phyloP scores from a whole-genome alignment of 2,329 filamentous ascomycete genomes.

The Diaporthe citri region DNA sequence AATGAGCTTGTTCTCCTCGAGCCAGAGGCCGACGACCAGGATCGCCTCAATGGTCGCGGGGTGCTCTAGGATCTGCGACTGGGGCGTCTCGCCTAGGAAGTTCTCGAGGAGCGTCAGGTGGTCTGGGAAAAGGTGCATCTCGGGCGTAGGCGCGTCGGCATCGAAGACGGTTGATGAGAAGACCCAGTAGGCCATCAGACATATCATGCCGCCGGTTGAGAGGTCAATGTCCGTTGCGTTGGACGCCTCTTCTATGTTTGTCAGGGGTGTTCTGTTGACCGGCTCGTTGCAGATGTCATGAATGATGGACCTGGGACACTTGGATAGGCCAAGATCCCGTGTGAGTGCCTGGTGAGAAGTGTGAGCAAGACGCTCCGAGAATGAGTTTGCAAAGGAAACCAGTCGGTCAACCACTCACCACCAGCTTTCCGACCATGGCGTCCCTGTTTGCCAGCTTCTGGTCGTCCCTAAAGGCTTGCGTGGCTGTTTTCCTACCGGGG shows the following conservation, averaged over 20 bases:
- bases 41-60: conserved; percentile 71
- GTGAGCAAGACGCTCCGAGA: conserved; percentile 36
- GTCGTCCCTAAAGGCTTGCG: conserved; percentile 74
- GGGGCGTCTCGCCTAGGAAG: conserved; percentile 65
- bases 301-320: conserved; percentile 60
- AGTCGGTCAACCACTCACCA: conserved; percentile 60
- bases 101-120: conserved; percentile 66
- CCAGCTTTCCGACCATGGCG: conserved; percentile 78
- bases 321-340: conserved; percentile 69
- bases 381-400: background rate
- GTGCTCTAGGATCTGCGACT: conserved; percentile 61
- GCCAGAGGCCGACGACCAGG: conserved; percentile 70
- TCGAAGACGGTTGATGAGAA: conserved; percentile 73
- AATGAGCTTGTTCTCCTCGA: conserved; percentile 64
- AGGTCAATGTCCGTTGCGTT: conserved; percentile 65
- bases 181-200: conserved; percentile 71
- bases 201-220: conserved; percentile 70
- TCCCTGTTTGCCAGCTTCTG: conserved; percentile 72
- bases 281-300: conserved; percentile 58
- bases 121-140: conserved; percentile 71
- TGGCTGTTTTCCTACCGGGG: conserved; percentile 70
- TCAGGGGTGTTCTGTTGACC: conserved; percentile 59
- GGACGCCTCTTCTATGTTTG: conserved; percentile 45
- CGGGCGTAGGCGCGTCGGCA: conserved; percentile 64
- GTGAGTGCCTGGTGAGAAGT: conserved; percentile 66